Evolutionary conservation across 1,284 basidiomycete species (phyloP), one percentile per base, ranked within the genome.

Genomic region (Porogramme epimiltina): DNA sequence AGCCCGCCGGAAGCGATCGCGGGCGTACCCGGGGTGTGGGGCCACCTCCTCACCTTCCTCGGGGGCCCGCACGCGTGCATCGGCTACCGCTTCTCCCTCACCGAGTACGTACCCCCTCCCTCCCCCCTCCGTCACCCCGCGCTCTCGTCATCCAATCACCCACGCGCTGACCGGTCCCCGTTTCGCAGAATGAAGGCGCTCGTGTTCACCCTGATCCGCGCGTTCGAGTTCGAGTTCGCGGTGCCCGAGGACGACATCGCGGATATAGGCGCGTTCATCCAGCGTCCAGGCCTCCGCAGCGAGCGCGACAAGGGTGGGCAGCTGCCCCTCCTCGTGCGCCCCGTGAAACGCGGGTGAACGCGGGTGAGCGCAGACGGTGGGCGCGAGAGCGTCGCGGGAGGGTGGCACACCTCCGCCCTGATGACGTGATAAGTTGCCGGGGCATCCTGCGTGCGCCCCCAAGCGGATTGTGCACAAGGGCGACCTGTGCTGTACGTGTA

Each of bases 1-100:
- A 65, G 73, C 6, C 49, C 73, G 2, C 81, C 82, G 0, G 75
- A 77, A 26, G 70, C 67, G 0, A 73, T 71, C 1, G 64, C 66
- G 13, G 64, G 62, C 1, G 73, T 87, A 15, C 85, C 85, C 0
- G 80, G 84, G 0, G 70, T 87, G 0, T 85, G 76, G 78, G 73
- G 78, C 15, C 77, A 86, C 57, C 53, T 81, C 61, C 67, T 88
- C 43, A 78, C 80, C 1, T 89, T 89, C 73, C 58, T 82, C 3
- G 80, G 79, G 19, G 85, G 85, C 1, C 76, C 81, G 6, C 76
- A 77, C 31, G 75, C 81, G 1, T 87, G 84, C 61, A 86, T 87
- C 39, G 87, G 87, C 0, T 89, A 85, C 64, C 79, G 84, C 4
- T 89, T 91, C 62, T 78, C 87, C 1, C 60, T 90, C 20, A 72